Base-by-base conservation (phyloP, 2,329 filamentous ascomycete species). In the Fusarium compactum region DNA sequence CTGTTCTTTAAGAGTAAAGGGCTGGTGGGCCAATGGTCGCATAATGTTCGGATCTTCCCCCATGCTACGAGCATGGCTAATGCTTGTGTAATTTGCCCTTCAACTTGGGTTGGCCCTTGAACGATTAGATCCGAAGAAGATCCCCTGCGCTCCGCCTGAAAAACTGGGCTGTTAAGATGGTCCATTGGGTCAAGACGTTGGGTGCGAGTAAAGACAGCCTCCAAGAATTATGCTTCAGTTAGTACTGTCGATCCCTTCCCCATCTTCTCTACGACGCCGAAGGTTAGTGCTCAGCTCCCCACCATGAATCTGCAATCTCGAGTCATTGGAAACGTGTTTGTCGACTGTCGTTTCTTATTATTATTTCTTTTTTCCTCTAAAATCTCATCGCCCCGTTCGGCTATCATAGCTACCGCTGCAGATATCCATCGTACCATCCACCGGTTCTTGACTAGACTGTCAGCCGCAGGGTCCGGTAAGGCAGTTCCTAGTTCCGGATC, bases 231-330 rank as follows among this genome's bases (percentile, higher is more conserved):
- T 52, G 29, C 46, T 65, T 59, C 45, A 32, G 32, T 24, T 59
- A 48, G 34, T 15, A n/a, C 27, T 65, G 62, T 32, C 32, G 62
- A 65, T 65, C 62, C 6, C 46, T 65, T 34, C 60, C 41, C 18
- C 32, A 47, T 59, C 16, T 47, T 9, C 7, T 29, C 22, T 15
- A 6, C 30, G 15, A 14, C n/a, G 10, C 53, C 46, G 41, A 30
- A 20, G 8, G 51, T 58, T 65, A 44, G 5, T 27, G 43, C 18
- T 65, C 62, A 65, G 62, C 62, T 65, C 61, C 60, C 60, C 60
- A 59, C 48, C 60, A 24, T 40, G 27, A 48, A 32, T 22, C 24
- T 51, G 18, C 27, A 14, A 46, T 32, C 27, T 59, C 61, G 62
- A 65, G 62, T 65, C 62, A 65, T 52, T 27, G 2, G 3, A 16